These are phyloP conservation scores for Mycena vitilis DNA, from an alignment of 768 basidiomycete genomes.

Conservation along the genomic window DNA sequence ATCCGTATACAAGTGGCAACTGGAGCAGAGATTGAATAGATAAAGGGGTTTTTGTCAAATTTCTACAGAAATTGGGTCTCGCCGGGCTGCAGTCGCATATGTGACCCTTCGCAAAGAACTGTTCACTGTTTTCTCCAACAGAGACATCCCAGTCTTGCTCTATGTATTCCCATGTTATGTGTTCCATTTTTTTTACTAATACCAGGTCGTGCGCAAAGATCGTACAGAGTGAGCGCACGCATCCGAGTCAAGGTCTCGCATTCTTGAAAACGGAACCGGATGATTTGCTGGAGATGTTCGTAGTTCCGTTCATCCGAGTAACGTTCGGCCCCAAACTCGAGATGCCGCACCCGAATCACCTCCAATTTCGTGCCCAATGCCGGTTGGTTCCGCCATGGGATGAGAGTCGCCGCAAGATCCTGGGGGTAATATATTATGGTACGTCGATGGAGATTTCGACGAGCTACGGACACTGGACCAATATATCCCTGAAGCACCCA, in stretches of 20 bases:
- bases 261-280: neutral
- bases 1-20: too few relatives aligned
- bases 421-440: neutral
- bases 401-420: neutral
- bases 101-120: neutral
- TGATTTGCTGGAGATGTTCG: neutral
- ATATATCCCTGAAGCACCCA: neutral
- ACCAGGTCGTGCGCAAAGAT: neutral
- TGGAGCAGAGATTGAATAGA: too few relatives aligned
- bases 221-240: neutral
- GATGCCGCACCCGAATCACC: neutral
- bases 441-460: constrained; percentile 7
- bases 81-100: neutral
- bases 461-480: neutral
- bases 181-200: too few relatives aligned
- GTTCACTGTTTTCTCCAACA: neutral
- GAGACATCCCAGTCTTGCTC: neutral
- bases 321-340: too few relatives aligned
- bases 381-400: neutral
- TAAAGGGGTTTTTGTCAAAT: too few relatives aligned
- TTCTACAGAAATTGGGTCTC: too few relatives aligned
- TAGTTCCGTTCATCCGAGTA: neutral
- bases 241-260: neutral
- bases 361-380: neutral
- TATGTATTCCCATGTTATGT: neutral